Percentiles rank a stretch among this genome's conserved stretches.
phyloP scores from a whole-genome alignment of 2,329 filamentous ascomycete species.

The Diaporthe sp. region DNA sequence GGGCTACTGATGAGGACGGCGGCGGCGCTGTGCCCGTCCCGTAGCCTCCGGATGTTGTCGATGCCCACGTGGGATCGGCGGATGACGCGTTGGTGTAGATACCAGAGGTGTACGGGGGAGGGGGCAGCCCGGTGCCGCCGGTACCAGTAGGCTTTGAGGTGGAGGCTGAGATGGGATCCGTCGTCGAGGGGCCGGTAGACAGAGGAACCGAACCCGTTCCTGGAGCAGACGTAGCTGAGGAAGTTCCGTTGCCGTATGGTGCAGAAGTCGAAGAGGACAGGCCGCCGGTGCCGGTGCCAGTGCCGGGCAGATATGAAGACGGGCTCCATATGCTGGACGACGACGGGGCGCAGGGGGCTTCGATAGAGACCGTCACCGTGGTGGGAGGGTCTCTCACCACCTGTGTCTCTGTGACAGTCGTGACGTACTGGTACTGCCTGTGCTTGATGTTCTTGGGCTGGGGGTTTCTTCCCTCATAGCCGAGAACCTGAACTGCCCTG shows the following conservation, averaged over 20 bases:
- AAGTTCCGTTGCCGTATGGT: conserved; percentile 38
- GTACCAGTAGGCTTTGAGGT: conserved; percentile 19
- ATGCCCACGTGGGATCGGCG: background rate
- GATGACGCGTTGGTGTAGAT: conserved; percentile 35
- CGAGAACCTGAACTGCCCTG: conserved; percentile 38
- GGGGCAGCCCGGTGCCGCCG: conserved; percentile 16
- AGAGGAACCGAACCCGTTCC: conserved; percentile 32
- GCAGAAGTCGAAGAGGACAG: conserved; percentile 24
- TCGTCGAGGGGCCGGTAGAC: conserved; percentile 31
- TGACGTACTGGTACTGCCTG: conserved; percentile 35
- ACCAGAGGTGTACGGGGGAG: conserved; percentile 9
- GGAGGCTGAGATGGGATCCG: conserved; percentile 21
- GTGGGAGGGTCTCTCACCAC: conserved; percentile 28
- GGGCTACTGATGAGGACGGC: conserved; percentile 4
- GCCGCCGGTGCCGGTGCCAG: conserved; percentile 30
- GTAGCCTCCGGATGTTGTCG: background rate
- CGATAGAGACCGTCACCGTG: conserved; percentile 37
- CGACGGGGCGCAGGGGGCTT: conserved; percentile 15
- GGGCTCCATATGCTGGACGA: conserved; percentile 2
- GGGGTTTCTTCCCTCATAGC: conserved; percentile 26
- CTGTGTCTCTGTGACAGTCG: conserved; percentile 37
- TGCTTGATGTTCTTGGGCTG: conserved; percentile 31
- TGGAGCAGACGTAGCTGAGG: conserved; percentile 11
- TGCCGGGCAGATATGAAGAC: conserved; percentile 13
- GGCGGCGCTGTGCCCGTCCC: conserved; percentile 17